Percentiles rank a stretch among this genome's conserved stretches.
These are phyloP conservation scores for Aspergillus fumigatiaffinis DNA, from an alignment of 2,329 filamentous ascomycete species.

Conservation along the genomic window DNA sequence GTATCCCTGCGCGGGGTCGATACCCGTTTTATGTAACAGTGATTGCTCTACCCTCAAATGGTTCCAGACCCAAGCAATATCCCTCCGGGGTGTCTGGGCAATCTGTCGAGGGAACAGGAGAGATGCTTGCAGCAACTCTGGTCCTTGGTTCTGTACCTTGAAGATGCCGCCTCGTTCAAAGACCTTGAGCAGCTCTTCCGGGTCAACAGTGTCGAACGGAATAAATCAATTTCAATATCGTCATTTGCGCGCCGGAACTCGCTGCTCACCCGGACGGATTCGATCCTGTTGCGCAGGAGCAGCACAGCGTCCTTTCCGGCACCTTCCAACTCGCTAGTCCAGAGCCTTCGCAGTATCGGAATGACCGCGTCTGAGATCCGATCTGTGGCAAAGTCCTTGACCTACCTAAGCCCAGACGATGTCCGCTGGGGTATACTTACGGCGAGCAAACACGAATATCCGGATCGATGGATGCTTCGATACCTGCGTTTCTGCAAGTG, in stretches of 20 bases:
- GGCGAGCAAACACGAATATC: slow-evolving; percentile 90
- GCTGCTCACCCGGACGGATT: slow-evolving; percentile 29
- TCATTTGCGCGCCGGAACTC: slow-evolving; percentile 31
- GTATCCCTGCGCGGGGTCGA: not conserved
- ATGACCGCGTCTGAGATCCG: slow-evolving; percentile 54
- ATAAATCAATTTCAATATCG: slow-evolving; percentile 19
- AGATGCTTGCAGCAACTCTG: slow-evolving; percentile 80
- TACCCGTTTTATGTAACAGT: not conserved
- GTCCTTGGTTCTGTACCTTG: slow-evolving; percentile 60
- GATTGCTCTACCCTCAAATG: not conserved
- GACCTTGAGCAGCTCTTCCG: slow-evolving; percentile 39
- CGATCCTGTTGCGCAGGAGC: slow-evolving; percentile 59
- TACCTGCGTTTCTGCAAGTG: slow-evolving; percentile 82
- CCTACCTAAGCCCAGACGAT: slow-evolving; percentile 67
- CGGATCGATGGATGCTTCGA: slow-evolving; percentile 73
- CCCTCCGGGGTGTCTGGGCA: slow-evolving; percentile 65
- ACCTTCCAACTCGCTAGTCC: slow-evolving; percentile 3
- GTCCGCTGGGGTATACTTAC: slow-evolving; percentile 77
- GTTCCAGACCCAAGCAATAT: not conserved
- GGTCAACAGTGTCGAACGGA: slow-evolving; percentile 41
- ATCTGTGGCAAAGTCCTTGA: slow-evolving; percentile 72
- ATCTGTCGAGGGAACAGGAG: slow-evolving; percentile 76
- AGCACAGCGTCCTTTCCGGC: slow-evolving; percentile 59
- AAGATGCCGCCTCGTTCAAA: slow-evolving; percentile 57
- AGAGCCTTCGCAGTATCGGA: slow-evolving; percentile 7